Evolutionary conservation across 139 green algal genomes (phyloP), one percentile per base, ranked within the genome.

Genomic region (Coelastrella sp.): DNA sequence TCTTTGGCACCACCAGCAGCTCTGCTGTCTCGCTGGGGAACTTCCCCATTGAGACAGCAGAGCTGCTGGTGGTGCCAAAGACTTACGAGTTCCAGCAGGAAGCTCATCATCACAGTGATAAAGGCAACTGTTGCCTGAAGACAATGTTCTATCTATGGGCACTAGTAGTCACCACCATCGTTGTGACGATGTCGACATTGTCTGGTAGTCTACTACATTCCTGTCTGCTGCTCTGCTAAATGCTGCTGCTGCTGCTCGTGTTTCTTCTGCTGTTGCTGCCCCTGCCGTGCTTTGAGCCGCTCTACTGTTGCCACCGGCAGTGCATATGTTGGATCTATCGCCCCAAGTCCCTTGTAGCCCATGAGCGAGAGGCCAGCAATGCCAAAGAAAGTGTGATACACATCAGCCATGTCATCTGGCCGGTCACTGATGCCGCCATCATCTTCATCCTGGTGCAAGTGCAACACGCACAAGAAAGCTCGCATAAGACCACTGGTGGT

Each of bases 341-440:
- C 27, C 27, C 91, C 88, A 35, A 99, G 91, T 6, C 92, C 94
- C 6, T 90, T 84, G 57, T 97, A 92, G 7, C 95, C 96, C 97
- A 99, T 95, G 56, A 99, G 92, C 6, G 94, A 95, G 35, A 99
- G 91, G 0, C 95, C 98, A 5, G 98, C 98, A 24, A 99, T 95
- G 25, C 98, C 98, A 82, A 99, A 99, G 85, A 99, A 99, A 22
- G 98, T 99, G 94, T 99, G 98, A 89, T 98, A 99, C 19, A 99
- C 96, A 86, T 99, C 98, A 22, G 94, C 96, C 95, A 97, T 96
- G 93, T 99, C 97, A 25, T 99, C 97, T 0, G 98, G 97, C 56
- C 98, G 83, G 91, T 99, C 98, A 1, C 95, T 97, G 91, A 99
- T 99, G 57, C 98, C 98, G 0, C 98, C 98, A 10, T 96, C 90